Evolutionary conservation across 495 filamentous ascomycete species (phyloP).

Genomic region (Penicillium turbatum): DNA sequence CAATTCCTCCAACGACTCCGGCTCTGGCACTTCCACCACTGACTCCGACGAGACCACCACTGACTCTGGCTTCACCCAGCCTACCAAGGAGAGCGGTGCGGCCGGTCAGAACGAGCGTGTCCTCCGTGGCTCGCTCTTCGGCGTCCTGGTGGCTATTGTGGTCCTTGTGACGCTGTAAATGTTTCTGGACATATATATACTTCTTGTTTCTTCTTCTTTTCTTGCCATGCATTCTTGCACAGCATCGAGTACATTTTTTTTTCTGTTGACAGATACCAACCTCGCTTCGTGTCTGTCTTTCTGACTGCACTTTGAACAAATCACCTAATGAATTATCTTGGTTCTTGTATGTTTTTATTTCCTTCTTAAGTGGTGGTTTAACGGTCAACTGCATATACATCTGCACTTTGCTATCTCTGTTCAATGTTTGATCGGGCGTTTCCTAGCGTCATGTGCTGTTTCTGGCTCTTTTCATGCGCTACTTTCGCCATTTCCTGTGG

Average conservation of each 20-base stretch:
- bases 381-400: conserved; percentile 5
- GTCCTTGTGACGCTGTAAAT: conserved; percentile 52
- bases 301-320: conserved; percentile 14
- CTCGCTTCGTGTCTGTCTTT: conserved; percentile 17
- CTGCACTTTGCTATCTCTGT: background rate
- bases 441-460: no score
- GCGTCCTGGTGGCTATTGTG: conserved; percentile 52
- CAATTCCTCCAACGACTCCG: background rate
- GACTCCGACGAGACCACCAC: conserved; percentile 11
- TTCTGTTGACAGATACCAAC: background rate
- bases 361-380: background rate
- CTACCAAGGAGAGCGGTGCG: conserved; percentile 31
- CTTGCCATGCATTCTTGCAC: conserved; percentile 11
- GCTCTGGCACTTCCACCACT: conserved; percentile 17
- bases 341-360: background rate
- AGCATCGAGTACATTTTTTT: conserved; percentile 19
- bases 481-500: no score
- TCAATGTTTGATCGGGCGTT: conserved; percentile 7
- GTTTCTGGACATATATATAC: conserved; percentile 11
- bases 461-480: no score
- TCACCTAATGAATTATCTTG: conserved; percentile 9
- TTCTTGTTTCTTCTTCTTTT: conserved; percentile 5
- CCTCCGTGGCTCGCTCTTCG: conserved; percentile 52
- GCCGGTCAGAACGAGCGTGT: conserved; percentile 41
- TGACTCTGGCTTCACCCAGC: conserved; percentile 26